phyloP scores from a whole-genome alignment of 2,329 filamentous ascomycete species.

The Fusarium sp. region DNA sequence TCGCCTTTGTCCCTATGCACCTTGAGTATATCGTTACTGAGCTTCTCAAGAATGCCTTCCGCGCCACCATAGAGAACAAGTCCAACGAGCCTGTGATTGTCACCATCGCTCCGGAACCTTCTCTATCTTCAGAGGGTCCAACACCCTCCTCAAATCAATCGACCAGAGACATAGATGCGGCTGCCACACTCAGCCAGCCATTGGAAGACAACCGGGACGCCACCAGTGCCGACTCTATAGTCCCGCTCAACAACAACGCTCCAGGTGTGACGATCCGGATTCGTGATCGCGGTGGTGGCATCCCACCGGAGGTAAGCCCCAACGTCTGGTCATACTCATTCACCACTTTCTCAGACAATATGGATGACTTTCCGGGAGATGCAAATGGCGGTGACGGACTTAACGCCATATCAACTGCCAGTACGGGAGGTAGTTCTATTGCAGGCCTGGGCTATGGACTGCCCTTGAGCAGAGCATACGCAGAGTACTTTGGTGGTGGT shows the following conservation, averaged over 20 bases:
- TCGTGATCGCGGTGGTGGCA: conserved; percentile 94
- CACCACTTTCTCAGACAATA: conserved; percentile 84
- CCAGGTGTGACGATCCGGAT: conserved; percentile 96
- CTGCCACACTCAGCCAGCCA: conserved; percentile 10
- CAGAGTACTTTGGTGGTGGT: conserved; percentile 97
- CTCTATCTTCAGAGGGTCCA: conserved; percentile 50
- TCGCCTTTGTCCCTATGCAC: conserved; percentile 95
- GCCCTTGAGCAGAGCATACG: conserved; percentile 91
- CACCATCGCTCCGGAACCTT: conserved; percentile 83
- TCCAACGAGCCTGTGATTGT: conserved; percentile 87
- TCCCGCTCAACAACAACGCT: conserved; percentile 72
- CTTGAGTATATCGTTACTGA: conserved; percentile 98
- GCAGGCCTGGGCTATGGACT: conserved; percentile 94
- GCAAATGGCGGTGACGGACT: conserved; percentile 67
- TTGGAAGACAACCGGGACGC: conserved; percentile 53
- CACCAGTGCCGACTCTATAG: conserved; percentile 63
- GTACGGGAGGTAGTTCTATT: conserved; percentile 83
- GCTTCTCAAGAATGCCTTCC: conserved; percentile 95
- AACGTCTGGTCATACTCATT: conserved; percentile 98
- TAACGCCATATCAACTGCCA: conserved; percentile 79
- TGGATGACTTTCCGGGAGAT: conserved; percentile 57
- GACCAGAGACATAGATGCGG: conserved; percentile 1
- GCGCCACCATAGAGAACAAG: conserved; percentile 89
- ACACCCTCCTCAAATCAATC: conserved; percentile 49
- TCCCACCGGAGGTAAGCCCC: conserved; percentile 83